These are phyloP conservation scores for Xylaria digitata DNA, from an alignment of 2,329 filamentous ascomycete genomes.

Conservation along the genomic window DNA sequence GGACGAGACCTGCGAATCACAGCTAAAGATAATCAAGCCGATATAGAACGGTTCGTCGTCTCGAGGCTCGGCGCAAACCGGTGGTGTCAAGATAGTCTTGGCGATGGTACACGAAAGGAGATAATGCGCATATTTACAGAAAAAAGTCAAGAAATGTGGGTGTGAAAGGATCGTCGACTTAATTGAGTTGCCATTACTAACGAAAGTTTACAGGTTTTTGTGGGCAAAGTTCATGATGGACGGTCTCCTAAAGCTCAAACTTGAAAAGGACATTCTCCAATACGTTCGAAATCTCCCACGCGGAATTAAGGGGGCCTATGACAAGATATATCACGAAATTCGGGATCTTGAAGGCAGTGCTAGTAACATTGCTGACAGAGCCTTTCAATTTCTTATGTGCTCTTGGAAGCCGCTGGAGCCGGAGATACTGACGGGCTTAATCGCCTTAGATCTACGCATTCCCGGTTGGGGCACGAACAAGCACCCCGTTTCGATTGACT, in stretches of 20 bases:
- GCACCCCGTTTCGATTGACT: constrained; percentile 6
- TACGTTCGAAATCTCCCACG: constrained; percentile 23
- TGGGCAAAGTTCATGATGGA: constrained; percentile 23
- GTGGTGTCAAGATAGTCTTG: constrained; percentile 19
- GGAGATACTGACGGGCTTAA: constrained; percentile 18
- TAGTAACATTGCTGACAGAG: constrained; percentile 6
- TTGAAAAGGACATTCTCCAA: constrained; percentile 13
- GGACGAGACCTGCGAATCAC: constrained; percentile 6
- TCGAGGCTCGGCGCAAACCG: constrained; percentile 6
- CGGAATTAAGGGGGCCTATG: constrained; percentile 19
- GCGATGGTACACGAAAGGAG: constrained; percentile 1
- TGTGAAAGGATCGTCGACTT: neutral
- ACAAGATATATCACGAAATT: constrained; percentile 14
- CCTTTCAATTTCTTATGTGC: constrained; percentile 28
- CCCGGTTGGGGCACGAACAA: constrained; percentile 1
- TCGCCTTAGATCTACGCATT: constrained; percentile 13
- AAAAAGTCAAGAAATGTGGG: constrained; percentile 29
- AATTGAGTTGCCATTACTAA: neutral
- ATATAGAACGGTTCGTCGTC: constrained; percentile 24
- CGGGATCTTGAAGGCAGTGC: constrained; percentile 5
- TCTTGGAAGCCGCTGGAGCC: constrained; percentile 15
- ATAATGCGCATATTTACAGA: constrained; percentile 15
- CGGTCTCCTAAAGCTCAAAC: constrained; percentile 21
- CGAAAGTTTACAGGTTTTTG: constrained; percentile 16
- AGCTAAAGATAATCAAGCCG: constrained; percentile 22